A percentile compares a stretch with the other conserved stretches of the same genome.
Conservation (phyloP, 2,329 filamentous ascomycete genomes). For the Arthrinium puccinioides region DNA sequence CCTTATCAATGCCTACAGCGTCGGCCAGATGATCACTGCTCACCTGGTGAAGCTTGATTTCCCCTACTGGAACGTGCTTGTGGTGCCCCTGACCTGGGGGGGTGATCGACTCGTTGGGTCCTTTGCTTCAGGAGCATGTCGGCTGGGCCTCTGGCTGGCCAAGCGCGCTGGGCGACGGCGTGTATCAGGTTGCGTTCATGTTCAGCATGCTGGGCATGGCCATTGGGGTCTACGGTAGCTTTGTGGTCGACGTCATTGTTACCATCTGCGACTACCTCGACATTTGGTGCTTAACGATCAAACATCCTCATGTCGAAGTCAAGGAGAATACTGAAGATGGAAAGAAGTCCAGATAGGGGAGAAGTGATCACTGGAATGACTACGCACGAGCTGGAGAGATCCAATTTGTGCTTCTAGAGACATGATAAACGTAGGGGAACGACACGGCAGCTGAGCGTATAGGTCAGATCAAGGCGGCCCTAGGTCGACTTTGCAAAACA, state of each 20-base stretch:
- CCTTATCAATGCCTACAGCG: conserved; percentile 87
- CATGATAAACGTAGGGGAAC: too few species aligned
- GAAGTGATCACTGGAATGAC: too few species aligned
- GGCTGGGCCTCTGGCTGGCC: conserved; percentile 68
- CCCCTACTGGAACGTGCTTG: conserved; percentile 83
- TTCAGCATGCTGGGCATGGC: conserved; percentile 81
- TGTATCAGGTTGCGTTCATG: conserved; percentile 88
- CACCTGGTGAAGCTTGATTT: conserved; percentile 84
- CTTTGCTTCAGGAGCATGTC: conserved; percentile 49
- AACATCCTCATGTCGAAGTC: conserved; percentile 59
- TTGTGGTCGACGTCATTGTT: conserved; percentile 93
- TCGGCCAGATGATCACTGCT: conserved; percentile 91
- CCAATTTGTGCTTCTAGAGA: too few species aligned
- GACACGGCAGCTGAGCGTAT: too few species aligned
- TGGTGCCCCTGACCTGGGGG: conserved; percentile 66
- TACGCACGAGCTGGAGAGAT: too few species aligned
- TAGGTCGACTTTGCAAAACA: too few species aligned
- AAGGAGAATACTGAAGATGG: conserved; percentile 16
- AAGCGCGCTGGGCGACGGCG: conserved; percentile 62
- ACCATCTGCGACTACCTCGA: conserved; percentile 97
- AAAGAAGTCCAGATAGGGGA: background rate
- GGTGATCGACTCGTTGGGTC: conserved; percentile 74
- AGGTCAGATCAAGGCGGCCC: too few species aligned
- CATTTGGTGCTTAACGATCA: conserved; percentile 98
- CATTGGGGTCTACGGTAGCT: conserved; percentile 91